These are phyloP conservation scores for Plantago lanceolata DNA, from an alignment of 305 asterid species.

Conservation along the genomic window DNA sequence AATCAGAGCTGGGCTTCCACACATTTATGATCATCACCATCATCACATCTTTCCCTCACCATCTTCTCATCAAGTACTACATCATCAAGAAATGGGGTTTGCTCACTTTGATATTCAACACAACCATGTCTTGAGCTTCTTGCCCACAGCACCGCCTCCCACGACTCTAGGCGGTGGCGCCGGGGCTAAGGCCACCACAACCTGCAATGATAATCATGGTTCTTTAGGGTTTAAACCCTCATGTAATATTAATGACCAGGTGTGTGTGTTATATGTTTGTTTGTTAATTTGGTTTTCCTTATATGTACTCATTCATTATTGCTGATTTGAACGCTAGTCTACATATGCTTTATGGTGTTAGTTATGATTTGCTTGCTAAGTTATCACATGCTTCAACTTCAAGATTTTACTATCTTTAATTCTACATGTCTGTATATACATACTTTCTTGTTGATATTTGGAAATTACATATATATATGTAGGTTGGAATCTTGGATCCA, in stretches of 20 bases:
- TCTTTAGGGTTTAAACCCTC: constrained; percentile 69
- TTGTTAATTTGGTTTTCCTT: neutral
- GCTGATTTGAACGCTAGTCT: constrained; percentile 27
- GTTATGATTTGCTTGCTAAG: constrained; percentile 22
- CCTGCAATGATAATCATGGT: constrained; percentile 24
- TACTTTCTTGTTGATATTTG: neutral
- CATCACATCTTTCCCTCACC: constrained; percentile 44
- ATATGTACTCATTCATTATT: constrained; percentile 20
- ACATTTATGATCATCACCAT: constrained; percentile 42
- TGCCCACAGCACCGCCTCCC: constrained; percentile 43
- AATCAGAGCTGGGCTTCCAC: constrained; percentile 35
- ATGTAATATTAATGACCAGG: constrained; percentile 66
- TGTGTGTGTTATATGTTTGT: constrained; percentile 17
- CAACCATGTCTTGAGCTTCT: constrained; percentile 58
- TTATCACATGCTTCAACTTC: constrained; percentile 32
- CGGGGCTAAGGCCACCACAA: constrained; percentile 20
- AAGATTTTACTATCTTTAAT: constrained; percentile 25
- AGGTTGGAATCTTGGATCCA: constrained; percentile 57
- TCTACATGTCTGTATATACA: neutral
- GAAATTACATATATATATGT: constrained; percentile 2
- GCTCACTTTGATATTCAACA: constrained; percentile 54
- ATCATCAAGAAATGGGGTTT: constrained; percentile 63
- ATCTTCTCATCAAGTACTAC: constrained; percentile 33
- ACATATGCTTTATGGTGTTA: neutral
- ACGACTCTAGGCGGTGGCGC: constrained; percentile 31